phyloP scores from a whole-genome alignment of 495 filamentous ascomycete genomes.

The Trichodelitschia bisporula region DNA sequence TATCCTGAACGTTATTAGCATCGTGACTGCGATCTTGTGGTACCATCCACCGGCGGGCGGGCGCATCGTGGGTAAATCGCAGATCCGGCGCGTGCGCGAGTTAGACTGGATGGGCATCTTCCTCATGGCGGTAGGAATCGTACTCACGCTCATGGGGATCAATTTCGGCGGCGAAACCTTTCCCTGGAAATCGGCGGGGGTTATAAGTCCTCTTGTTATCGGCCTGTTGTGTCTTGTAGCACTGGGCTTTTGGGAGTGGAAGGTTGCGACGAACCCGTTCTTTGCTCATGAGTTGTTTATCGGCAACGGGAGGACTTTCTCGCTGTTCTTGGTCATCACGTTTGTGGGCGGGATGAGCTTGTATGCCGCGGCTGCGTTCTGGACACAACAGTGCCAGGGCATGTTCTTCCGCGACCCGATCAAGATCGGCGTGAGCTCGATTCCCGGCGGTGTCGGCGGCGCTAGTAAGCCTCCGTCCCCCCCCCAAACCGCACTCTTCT shows the following conservation, averaged over 20 bases:
- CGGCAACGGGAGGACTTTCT: neutral
- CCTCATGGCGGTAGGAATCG: slow-evolving; percentile 2
- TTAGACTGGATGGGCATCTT: slow-evolving; percentile 4
- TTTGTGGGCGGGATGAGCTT: neutral
- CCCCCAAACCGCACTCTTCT: neutral
- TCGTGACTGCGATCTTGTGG: slow-evolving; percentile 2
- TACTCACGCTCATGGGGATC: slow-evolving; percentile 4
- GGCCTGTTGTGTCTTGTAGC: slow-evolving; percentile 2
- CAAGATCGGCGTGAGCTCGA: neutral
- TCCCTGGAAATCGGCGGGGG: slow-evolving; percentile 2
- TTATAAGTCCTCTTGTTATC: slow-evolving; percentile 4
- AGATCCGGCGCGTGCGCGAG: slow-evolving; percentile 3
- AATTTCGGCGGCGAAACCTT: slow-evolving; percentile 3
- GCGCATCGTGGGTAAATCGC: slow-evolving; percentile 3
- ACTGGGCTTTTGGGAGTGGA: slow-evolving; percentile 3
- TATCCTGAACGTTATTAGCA: slow-evolving; percentile 3
- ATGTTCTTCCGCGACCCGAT: neutral
- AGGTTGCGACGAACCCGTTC: neutral
- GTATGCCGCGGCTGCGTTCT: neutral
- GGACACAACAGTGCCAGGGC: neutral
- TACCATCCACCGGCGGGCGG: slow-evolving; percentile 1
- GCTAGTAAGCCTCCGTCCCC: neutral
- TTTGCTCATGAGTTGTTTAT: neutral
- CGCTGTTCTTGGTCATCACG: neutral
- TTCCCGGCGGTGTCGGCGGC: neutral